Evolutionary conservation across 306 rosid genomes (phyloP), one percentile per base, ranked within the genome.

Genomic region (Sindora glabra): DNA sequence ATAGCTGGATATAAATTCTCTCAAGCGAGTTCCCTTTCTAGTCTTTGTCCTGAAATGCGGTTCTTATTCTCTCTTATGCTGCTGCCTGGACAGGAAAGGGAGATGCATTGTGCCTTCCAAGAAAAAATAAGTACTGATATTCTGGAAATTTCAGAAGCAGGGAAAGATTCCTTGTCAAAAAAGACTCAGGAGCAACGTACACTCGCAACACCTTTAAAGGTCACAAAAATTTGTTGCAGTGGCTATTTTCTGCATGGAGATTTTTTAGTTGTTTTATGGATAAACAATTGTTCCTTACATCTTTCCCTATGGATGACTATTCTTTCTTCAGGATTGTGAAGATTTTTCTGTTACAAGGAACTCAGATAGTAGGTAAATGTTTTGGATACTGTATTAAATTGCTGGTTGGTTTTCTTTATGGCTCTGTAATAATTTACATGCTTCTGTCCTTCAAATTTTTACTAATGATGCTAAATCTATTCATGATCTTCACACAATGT

Each of bases 91-190:
- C 76, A 83, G 82, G 83, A 69, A 49, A 73, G 77, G 71, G 86
- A 84, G 80, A 86, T 86, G 95, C 85, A 69, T 67, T 76, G 82
- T 70, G 74, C 69, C 73, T 72, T 63, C 77, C 76, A 45, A 66
- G 61, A 75, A n/a, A n/a, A n/a, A 65, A 59, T 56, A 60, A 73
- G 67, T 57, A 73, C 74, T 47, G 85, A 75, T 62, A 47, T 68
- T 62, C 72, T 54, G 27, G 69, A 77, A 71, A 69, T 56, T 79
- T 69, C 73, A 38, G 76, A 68, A 45, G 64, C 65, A 23, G 62
- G 74, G 75, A 83, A 74, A 65, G 71, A 70, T 40, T 68, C 77
- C 49, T 48, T 59, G 51, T 59, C 80, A 23, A 60, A 79, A 22
- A 67, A 47, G 53, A 24, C 55, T 52, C 74, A 73, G 40, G 72